Percentiles rank a stretch among this genome's conserved stretches.
phyloP scores from a whole-genome alignment of 306 rosid species.

The Citrullus colocynthis region DNA sequence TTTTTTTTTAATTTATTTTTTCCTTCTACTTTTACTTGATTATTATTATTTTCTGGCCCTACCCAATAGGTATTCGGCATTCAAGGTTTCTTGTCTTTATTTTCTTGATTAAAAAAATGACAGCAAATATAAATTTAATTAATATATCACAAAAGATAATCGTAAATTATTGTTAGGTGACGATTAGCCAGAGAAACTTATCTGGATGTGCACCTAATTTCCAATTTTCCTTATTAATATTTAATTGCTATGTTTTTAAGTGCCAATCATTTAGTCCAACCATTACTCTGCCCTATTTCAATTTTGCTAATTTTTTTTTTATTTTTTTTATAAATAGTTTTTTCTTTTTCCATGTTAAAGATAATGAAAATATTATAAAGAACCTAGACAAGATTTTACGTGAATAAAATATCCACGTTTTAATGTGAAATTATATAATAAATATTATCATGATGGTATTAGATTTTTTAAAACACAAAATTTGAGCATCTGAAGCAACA shows the following conservation, averaged over 20 bases:
- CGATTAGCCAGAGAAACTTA: conserved; percentile 43
- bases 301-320: background rate
- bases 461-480: background rate
- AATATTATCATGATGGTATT: background rate
- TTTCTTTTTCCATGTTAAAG: background rate
- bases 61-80: background rate
- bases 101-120: background rate
- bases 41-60: background rate
- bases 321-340: background rate
- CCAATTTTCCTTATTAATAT: background rate
- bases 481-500: background rate
- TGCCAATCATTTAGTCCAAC: background rate
- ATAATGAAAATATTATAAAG: background rate
- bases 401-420: background rate
- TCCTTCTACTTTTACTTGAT: background rate
- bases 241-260: background rate
- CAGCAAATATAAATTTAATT: background rate
- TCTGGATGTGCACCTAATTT: conserved; percentile 34
- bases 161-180: conserved; percentile 35
- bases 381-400: background rate
- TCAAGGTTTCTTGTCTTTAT: background rate
- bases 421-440: background rate
- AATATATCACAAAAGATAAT: conserved; percentile 16
- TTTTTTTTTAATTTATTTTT: too few species aligned
- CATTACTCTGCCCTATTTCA: background rate